A percentile compares a stretch with the other conserved stretches of the same genome.
phyloP scores from a whole-genome alignment of 495 filamentous ascomycete species.

The Aspergillus campestris region DNA sequence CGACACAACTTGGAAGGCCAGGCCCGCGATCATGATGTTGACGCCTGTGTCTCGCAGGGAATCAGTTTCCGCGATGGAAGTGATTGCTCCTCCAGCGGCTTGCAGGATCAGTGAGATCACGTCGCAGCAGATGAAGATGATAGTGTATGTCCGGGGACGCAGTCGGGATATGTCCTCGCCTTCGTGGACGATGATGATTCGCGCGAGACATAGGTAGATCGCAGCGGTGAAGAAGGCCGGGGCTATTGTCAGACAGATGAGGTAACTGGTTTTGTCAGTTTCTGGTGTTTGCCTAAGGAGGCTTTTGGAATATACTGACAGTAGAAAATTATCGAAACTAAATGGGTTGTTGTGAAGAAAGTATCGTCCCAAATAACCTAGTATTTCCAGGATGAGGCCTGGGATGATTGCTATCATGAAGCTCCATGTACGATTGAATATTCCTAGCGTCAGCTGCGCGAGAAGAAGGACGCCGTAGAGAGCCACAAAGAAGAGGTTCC shows the following conservation, averaged over 20 bases:
- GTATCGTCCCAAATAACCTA: constrained; percentile 33
- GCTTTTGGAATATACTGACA: constrained; percentile 16
- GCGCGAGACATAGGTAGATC: constrained; percentile 49
- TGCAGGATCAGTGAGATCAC: constrained; percentile 47
- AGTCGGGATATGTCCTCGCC: constrained; percentile 40
- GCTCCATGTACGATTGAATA: constrained; percentile 22
- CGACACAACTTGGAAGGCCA: constrained; percentile 46
- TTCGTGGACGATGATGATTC: constrained; percentile 39
- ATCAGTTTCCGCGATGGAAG: constrained; percentile 31
- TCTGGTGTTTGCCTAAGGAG: neutral
- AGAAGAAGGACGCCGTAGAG: constrained; percentile 24
- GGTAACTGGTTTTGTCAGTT: constrained; percentile 21
- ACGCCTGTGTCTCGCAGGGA: constrained; percentile 24
- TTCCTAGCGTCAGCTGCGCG: constrained; percentile 20
- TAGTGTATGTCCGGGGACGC: constrained; percentile 40
- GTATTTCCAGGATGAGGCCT: constrained; percentile 28
- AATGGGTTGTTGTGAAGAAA: constrained; percentile 32
- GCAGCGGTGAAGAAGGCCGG: constrained; percentile 49
- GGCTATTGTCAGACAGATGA: constrained; percentile 45
- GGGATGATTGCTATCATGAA: constrained; percentile 16
- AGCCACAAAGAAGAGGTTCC: constrained; percentile 26
- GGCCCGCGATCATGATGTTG: constrained; percentile 49
- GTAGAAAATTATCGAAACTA: constrained; percentile 26
- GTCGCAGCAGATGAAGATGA: constrained; percentile 46
- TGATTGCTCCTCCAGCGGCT: constrained; percentile 45